A percentile compares a stretch with the other conserved stretches of the same genome.
Evolutionary conservation across 345 rosid genomes (phyloP).

Genomic region (Moricandia arvensis): DNA sequence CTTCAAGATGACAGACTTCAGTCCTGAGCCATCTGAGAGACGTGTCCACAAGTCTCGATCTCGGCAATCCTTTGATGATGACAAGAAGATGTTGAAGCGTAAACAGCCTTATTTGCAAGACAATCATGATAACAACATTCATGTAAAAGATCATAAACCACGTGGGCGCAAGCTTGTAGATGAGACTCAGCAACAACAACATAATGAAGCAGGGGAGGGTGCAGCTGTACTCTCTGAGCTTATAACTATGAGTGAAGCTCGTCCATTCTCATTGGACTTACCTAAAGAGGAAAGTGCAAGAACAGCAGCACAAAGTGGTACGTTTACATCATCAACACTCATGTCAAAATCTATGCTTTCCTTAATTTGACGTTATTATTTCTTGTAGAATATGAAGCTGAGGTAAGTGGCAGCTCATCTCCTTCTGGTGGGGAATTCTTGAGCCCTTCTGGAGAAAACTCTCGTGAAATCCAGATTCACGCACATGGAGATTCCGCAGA

Average conservation of each 20-base stretch:
- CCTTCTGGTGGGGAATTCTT: conserved; percentile 36
- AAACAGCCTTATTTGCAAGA: conserved; percentile 21
- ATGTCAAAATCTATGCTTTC: background rate
- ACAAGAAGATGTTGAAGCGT: conserved; percentile 16
- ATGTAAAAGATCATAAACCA: conserved; percentile 29
- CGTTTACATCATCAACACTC: background rate
- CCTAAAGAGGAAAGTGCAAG: conserved; percentile 22
- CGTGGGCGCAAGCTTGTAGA: conserved; percentile 40
- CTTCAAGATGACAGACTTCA: conserved; percentile 23
- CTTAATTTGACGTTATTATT: conserved; percentile 25
- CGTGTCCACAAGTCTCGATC: conserved; percentile 26
- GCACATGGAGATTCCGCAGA: conserved; percentile 21
- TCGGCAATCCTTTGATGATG: conserved; percentile 12
- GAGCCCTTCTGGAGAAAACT: conserved; percentile 31
- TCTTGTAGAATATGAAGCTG: conserved; percentile 40
- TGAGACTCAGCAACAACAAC: conserved; percentile 19
- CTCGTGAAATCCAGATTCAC: conserved; percentile 25
- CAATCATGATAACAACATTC: conserved; percentile 21
- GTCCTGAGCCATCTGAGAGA: conserved; percentile 31
- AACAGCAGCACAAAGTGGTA: conserved; percentile 19
- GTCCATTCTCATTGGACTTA: conserved; percentile 32
- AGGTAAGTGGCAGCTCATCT: conserved; percentile 28
- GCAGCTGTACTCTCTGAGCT: conserved; percentile 42
- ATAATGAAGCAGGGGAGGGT: conserved; percentile 19
- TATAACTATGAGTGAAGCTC: conserved; percentile 41